Conservation (phyloP, 768 basidiomycete genomes). For the Collybiopsis confluens region DNA sequence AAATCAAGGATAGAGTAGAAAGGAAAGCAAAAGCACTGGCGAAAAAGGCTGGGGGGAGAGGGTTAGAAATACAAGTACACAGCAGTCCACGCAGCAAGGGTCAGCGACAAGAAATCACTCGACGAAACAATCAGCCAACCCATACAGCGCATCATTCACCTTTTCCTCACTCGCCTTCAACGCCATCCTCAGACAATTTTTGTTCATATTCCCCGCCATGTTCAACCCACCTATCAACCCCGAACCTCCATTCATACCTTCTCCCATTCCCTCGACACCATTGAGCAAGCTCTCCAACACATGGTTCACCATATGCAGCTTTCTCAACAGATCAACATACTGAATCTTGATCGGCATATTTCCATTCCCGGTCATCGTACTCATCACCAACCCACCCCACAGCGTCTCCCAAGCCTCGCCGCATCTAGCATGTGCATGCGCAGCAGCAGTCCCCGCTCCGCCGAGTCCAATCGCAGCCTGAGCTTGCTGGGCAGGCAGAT, state of each 20-base stretch:
- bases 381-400: constrained; percentile 27
- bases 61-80: too few relatives aligned
- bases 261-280: constrained; percentile 24
- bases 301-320: constrained; percentile 44
- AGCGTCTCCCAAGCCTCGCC: constrained; percentile 39
- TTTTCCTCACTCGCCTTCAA: constrained; percentile 37
- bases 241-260: not conserved
- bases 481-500: constrained; percentile 25
- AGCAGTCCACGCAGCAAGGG: too few relatives aligned
- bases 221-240: constrained; percentile 21
- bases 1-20: too few relatives aligned
- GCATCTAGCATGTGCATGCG: constrained; percentile 21
- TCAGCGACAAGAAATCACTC: not conserved
- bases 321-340: constrained; percentile 40
- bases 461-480: constrained; percentile 2
- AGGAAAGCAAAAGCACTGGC: too few relatives aligned
- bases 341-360: constrained; percentile 33
- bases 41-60: too few relatives aligned
- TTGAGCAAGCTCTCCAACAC: constrained; percentile 42
- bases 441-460: constrained; percentile 1
- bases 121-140: constrained; percentile 7
- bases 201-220: constrained; percentile 32
- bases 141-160: constrained; percentile 33
- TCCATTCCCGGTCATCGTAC: not conserved
- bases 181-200: constrained; percentile 40